These are phyloP conservation scores for Debaryomyces prosopidis DNA, from an alignment of 805 yeast genomes.

Conservation along the genomic window DNA sequence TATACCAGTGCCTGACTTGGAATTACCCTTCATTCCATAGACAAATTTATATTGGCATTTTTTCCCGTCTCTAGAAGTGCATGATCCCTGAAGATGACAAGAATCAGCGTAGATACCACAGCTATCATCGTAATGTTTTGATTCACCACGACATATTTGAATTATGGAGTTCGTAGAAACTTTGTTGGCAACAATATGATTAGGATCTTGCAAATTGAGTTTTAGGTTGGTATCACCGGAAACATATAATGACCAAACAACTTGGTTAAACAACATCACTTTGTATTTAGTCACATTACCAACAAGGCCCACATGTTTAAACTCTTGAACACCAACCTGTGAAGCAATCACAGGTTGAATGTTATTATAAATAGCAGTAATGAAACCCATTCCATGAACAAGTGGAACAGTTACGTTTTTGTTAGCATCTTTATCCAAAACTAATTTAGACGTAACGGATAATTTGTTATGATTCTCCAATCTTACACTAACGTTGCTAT, in stretches of 20 bases:
- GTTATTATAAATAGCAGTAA: conserved; percentile 59
- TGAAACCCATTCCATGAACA: conserved; percentile 79
- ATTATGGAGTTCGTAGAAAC: conserved; percentile 46
- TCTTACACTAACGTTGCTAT: conserved; percentile 15
- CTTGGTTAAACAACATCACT: conserved; percentile 54
- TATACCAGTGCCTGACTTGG: conserved; percentile 28
- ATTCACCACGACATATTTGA: conserved; percentile 58
- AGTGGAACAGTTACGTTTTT: conserved; percentile 50
- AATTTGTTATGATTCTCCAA: conserved; percentile 30
- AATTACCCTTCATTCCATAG: conserved; percentile 27
- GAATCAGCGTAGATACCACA: conserved; percentile 33
- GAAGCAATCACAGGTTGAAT: conserved; percentile 58
- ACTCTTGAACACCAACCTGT: conserved; percentile 61
- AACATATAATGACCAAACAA: conserved; percentile 67
- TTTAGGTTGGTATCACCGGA: conserved; percentile 22
- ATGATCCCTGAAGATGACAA: conserved; percentile 16
- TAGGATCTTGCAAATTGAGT: conserved; percentile 33
- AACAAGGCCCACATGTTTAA: conserved; percentile 38
- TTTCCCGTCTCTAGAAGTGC: conserved; percentile 15
- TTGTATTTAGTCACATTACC: conserved; percentile 51
- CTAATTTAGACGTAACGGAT: conserved; percentile 26
- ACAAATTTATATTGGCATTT: conserved; percentile 28
- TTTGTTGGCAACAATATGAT: conserved; percentile 43
- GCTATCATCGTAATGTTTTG: conserved; percentile 28
- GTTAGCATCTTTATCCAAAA: conserved; percentile 9